A percentile compares a stretch with the other conserved stretches of the same genome.
phyloP scores from a whole-genome alignment of 768 basidiomycete species.

The Sistotremastrum suecicum region DNA sequence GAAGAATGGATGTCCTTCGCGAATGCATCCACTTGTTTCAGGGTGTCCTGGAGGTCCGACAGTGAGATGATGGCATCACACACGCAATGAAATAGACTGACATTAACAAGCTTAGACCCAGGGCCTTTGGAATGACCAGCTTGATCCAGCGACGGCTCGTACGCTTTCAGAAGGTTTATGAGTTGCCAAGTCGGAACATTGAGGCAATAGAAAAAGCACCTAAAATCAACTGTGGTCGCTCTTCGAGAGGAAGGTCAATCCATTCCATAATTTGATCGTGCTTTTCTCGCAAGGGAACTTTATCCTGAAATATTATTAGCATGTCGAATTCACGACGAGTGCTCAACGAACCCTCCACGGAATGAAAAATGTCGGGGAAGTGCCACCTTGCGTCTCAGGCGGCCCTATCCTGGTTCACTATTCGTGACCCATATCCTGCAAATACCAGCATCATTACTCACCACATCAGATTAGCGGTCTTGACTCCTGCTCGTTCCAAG shows the following conservation, averaged over 20 bases:
- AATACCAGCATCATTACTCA: conserved; percentile 20
- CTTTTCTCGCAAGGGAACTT: conserved; percentile 54
- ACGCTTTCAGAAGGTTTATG: conserved; percentile 28
- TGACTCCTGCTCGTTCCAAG: conserved; percentile 52
- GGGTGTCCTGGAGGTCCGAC: conserved; percentile 33
- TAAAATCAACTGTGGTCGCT: conserved; percentile 65
- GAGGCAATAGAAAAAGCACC: conserved; percentile 26
- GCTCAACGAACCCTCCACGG: conserved; percentile 50
- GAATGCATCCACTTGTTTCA: conserved; percentile 58
- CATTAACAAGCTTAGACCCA: conserved; percentile 54
- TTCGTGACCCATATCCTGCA: neutral
- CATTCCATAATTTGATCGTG: conserved; percentile 65
- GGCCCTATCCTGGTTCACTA: conserved; percentile 60
- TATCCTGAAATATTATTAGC: conserved; percentile 23
- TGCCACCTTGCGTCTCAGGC: conserved; percentile 49
- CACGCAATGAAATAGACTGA: conserved; percentile 19
- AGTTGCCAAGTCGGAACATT: conserved; percentile 4
- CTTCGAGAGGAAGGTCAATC: conserved; percentile 62
- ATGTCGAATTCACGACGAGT: neutral
- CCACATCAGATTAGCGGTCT: conserved; percentile 90
- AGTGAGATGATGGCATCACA: neutral
- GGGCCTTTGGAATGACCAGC: conserved; percentile 67
- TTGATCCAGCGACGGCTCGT: conserved; percentile 79
- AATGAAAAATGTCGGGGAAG: conserved; percentile 57
- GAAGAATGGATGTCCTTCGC: conserved; percentile 52